Base-by-base conservation (phyloP, 768 basidiomycete species). In the Sistotremastrum niveocremeum region DNA sequence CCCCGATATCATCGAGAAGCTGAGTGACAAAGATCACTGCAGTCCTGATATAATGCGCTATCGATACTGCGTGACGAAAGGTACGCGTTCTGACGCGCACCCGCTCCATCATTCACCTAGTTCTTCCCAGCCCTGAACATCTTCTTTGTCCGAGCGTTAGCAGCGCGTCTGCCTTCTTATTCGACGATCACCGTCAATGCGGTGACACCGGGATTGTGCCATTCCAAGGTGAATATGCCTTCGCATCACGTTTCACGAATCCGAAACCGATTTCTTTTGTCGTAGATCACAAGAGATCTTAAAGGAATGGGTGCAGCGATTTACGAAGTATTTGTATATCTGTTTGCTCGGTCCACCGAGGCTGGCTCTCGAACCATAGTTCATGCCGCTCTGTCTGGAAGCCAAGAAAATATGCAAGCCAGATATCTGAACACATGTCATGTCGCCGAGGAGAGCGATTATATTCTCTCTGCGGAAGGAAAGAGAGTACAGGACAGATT, bases 171-270 rank as follows among this genome's bases (percentile, higher is more conserved):
- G 9, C 56, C 59, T 5, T 39, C 50, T 6, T 47, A 55, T 32
- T 51, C 53, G 2, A 48, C 60, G 0, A 46, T 70, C 20, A 63
- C 66, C 34, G 59, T 65, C 46, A 60, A 62, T 46, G 39, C 61
- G 33, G 58, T 66, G 31, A 64, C 65, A 42, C 72, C 72, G n/a
- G 70, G 70, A 2, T 65, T 60, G 51, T 69, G 69, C 52, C 43
- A 52, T n/a, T 69, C 68, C 6, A 60, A 64, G 20, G 53, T 74
- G 20, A 20, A 20, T 2, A 20, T 20, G 20, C 2, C 20, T 20
- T 20, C 20, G 1, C 20, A 20, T 20, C 20, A 1, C 20, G 1
- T 53, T 57, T 0, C 50, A 63, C 29, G 50, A 56, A 5, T 1
- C 20, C 20, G 20, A 20, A 20, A 20, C 20, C 2, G 20, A 20